These are phyloP conservation scores for Syncephalastrum contaminatum DNA, from an alignment of 371 early-diverging fungal species.

Conservation along the genomic window DNA sequence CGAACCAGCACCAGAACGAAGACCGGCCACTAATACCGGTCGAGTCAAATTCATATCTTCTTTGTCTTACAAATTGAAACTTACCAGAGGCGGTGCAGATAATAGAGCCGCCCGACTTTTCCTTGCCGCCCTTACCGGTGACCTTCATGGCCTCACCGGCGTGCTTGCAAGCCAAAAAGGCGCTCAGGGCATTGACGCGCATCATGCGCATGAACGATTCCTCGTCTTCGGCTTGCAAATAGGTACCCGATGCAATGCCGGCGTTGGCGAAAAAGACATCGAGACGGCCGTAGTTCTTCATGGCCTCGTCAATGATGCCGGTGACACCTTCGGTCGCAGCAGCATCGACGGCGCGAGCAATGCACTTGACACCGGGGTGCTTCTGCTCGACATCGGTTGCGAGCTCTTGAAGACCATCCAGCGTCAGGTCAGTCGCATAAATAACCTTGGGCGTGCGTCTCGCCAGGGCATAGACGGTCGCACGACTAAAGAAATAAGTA, in stretches of 20 bases:
- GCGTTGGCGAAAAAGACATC: conserved; percentile 58
- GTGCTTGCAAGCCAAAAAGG: conserved; percentile 38
- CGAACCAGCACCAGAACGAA: conserved; percentile 47
- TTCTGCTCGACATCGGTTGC: conserved; percentile 35
- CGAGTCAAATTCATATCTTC: not conserved
- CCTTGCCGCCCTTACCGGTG: conserved; percentile 40
- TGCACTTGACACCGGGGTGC: conserved; percentile 36
- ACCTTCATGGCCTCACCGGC: conserved; percentile 39
- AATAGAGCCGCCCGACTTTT: conserved; percentile 40
- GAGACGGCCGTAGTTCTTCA: conserved; percentile 43
- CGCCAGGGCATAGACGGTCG: conserved; percentile 44
- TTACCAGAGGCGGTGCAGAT: conserved; percentile 50
- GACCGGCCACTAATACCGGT: conserved; percentile 35
- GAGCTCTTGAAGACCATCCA: conserved; percentile 35
- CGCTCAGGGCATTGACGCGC: conserved; percentile 36
- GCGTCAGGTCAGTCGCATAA: conserved; percentile 44
- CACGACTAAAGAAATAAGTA: conserved; percentile 26
- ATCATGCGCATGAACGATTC: conserved; percentile 34
- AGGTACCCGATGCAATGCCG: conserved; percentile 20
- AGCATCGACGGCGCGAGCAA: conserved; percentile 48
- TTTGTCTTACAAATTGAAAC: not conserved
- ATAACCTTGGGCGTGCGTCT: conserved; percentile 49
- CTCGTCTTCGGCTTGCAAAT: conserved; percentile 23
- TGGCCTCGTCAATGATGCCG: conserved; percentile 36
- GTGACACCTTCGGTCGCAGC: conserved; percentile 36